These are phyloP conservation scores for Amaranthus tricolor DNA, from an alignment of 179 eudicot species.

Conservation along the genomic window DNA sequence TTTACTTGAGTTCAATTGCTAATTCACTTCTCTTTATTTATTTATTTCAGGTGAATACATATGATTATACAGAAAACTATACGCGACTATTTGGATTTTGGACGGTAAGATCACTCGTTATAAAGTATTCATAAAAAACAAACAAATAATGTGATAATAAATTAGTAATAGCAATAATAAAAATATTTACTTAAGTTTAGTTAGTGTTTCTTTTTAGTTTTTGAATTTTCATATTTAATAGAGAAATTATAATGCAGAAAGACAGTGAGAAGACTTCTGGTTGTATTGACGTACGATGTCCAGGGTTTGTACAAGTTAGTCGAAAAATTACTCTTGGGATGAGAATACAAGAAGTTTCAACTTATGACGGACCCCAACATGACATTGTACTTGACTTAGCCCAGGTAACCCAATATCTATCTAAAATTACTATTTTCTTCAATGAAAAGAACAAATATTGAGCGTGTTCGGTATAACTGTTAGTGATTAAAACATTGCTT, in stretches of 20 bases:
- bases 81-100: constrained; percentile 7
- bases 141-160: no score
- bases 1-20: no score
- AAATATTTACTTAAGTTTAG: no score
- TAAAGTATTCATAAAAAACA: no score
- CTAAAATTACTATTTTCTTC: no score
- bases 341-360: not conserved
- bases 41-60: constrained; percentile 11
- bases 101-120: constrained; percentile 17
- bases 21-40: not conserved
- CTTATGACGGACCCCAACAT: not conserved
- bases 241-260: constrained; percentile 13
- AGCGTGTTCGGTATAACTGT: no score
- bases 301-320: constrained; percentile 37
- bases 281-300: constrained; percentile 26
- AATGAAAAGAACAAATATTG: no score
- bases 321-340: constrained; percentile 19
- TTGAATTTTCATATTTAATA: not conserved
- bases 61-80: not conserved
- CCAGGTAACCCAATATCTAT: no score
- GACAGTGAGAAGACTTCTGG: constrained; percentile 25
- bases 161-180: no score
- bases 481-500: no score
- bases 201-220: no score
- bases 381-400: no score